Conservation (phyloP, 1,284 basidiomycete species). For the Sanguinoderma infundibulare region DNA sequence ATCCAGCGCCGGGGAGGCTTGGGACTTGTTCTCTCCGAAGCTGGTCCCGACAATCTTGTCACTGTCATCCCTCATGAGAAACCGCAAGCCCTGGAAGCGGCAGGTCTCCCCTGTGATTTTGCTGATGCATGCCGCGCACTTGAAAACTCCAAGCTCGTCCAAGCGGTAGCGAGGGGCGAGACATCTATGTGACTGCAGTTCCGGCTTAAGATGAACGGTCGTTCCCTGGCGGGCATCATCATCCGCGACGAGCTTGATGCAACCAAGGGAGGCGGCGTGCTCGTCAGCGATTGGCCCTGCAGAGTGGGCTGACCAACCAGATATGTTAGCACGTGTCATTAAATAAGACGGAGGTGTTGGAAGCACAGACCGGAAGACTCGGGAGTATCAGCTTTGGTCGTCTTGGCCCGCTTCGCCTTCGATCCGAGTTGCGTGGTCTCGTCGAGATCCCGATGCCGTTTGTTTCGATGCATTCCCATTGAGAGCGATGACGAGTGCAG, state of each 20-base stretch:
- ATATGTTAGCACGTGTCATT: constrained; percentile 45
- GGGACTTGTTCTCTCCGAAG: constrained; percentile 65
- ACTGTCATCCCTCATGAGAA: constrained; percentile 65
- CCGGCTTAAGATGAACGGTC: constrained; percentile 44
- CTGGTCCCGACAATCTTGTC: constrained; percentile 64
- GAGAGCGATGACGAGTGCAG: too few relatives aligned
- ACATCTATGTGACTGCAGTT: constrained; percentile 75
- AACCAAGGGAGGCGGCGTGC: constrained; percentile 22
- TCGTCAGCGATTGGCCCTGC: constrained; percentile 44
- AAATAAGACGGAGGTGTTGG: constrained; percentile 43
- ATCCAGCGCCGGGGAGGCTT: constrained; percentile 60
- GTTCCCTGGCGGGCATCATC: constrained; percentile 21
- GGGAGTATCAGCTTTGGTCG: constrained; percentile 38
- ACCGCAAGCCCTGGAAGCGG: constrained; percentile 77
- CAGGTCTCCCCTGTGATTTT: constrained; percentile 84
- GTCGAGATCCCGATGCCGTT: constrained; percentile 40
- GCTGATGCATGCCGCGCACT: constrained; percentile 81
- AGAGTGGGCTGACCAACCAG: constrained; percentile 47
- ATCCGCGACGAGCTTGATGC: constrained; percentile 30
- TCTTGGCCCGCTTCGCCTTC: constrained; percentile 46
- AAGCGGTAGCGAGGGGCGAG: constrained; percentile 76
- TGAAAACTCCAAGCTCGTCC: constrained; percentile 69
- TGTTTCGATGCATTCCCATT: constrained; percentile 21
- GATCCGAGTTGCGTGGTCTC: constrained; percentile 39
- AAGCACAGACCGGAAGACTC: constrained; percentile 38